phyloP scores from a whole-genome alignment of 805 yeast species.

The Allodekkera sacchari region DNA sequence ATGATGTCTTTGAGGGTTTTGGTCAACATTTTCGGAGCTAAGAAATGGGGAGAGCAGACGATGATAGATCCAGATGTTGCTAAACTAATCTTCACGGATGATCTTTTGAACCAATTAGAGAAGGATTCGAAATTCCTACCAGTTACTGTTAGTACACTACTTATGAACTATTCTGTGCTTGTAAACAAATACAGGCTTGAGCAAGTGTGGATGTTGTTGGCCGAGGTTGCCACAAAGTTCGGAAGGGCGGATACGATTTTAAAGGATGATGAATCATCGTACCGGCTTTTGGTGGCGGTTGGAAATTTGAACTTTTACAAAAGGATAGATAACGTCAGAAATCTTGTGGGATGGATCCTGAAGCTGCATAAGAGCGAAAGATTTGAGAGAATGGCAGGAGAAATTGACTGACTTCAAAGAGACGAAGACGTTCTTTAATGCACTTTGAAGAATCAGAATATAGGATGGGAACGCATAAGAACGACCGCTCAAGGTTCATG shows the following conservation, averaged over 20 bases:
- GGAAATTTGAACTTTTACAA: slow-evolving; percentile 44
- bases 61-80: slow-evolving; percentile 35
- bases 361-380: slow-evolving; percentile 9
- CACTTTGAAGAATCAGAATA: too few relatives aligned
- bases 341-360: slow-evolving; percentile 7
- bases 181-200: slow-evolving; percentile 22
- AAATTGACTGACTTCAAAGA: slow-evolving; percentile 7
- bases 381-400: slow-evolving; percentile 14
- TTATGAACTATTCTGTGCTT: slow-evolving; percentile 40
- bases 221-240: slow-evolving; percentile 17
- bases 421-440: too few relatives aligned
- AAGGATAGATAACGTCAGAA: slow-evolving; percentile 6
- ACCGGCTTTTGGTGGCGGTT: slow-evolving; percentile 51
- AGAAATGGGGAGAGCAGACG: slow-evolving; percentile 38
- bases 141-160: slow-evolving; percentile 39
- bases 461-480: too few relatives aligned
- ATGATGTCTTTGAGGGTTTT: slow-evolving; percentile 53
- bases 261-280: slow-evolving; percentile 55
- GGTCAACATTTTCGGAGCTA: slow-evolving; percentile 43
- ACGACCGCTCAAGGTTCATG: too few relatives aligned
- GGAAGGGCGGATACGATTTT: slow-evolving; percentile 10
- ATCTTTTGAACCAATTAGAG: slow-evolving; percentile 9
- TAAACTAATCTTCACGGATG: slow-evolving; percentile 26
- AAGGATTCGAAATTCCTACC: slow-evolving; percentile 19
- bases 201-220: slow-evolving; percentile 22